Conservation (phyloP, 768 basidiomycete genomes). For the Serendipita sp. region DNA sequence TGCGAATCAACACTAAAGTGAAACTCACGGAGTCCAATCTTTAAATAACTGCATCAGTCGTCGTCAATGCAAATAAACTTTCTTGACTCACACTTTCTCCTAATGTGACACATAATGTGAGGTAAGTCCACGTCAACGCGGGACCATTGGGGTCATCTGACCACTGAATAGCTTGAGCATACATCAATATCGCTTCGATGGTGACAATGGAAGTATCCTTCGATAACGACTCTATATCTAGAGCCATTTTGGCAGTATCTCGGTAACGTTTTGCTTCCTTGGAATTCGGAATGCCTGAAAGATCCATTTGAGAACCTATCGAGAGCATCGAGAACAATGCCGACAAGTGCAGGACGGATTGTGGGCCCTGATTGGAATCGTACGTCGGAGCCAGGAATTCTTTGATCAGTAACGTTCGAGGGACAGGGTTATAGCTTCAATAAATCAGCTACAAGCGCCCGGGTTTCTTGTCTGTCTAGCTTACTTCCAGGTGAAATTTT, state of each 20-base stretch:
- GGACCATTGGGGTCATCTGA: constrained; percentile 2
- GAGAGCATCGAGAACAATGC: neutral
- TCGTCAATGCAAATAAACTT: neutral
- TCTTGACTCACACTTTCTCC: neutral
- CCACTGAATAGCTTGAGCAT: constrained; percentile 2
- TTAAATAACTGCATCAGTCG: neutral
- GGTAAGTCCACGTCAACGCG: neutral
- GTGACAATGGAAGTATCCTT: neutral
- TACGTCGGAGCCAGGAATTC: constrained; percentile 1
- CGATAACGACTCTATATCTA: neutral
- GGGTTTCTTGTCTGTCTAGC: neutral
- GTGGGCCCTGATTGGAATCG: neutral
- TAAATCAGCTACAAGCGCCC: neutral
- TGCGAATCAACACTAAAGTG: neutral
- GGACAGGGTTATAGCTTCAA: neutral
- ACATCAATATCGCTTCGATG: neutral
- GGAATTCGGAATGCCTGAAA: neutral
- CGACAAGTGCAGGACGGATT: neutral
- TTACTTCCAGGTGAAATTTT: constrained; percentile 3
- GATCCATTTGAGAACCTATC: neutral
- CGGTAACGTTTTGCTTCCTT: neutral
- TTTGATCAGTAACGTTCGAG: neutral
- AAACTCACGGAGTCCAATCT: constrained; percentile 2
- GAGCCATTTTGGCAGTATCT: neutral
- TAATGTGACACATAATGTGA: neutral